Base-by-base conservation (phyloP, 2,329 filamentous ascomycete genomes). In the Emericellopsis cladophorae region DNA sequence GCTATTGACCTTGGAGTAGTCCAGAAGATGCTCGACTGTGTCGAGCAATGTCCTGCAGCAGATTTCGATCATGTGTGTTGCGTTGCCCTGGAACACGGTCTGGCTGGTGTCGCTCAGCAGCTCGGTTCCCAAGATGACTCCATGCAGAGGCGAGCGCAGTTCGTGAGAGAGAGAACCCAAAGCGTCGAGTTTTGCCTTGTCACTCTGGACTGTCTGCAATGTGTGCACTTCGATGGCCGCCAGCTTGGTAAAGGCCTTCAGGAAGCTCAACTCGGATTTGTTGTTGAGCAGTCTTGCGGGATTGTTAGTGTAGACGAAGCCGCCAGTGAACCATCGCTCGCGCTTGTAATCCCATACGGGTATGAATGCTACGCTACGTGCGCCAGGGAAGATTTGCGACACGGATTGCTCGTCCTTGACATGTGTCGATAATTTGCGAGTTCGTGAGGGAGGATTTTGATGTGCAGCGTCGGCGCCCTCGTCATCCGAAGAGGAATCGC, bases 151-250 rank as follows among this genome's bases (percentile, higher is more conserved):
- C 2, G 70, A 76, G 5, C 76, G 64, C 12, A 81, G 55, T 50
- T 81, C 76, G 48, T 81, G 76, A 4, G 70, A 76, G 6, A 81
- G 67, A 1, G 70, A 77, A 1, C 72, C 70, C 7, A 81, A 65
- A 31, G 77, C 70, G 42, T 78, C 73, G 2, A 68, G 67, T 50
- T 77, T 77, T 26, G 71, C 67, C 40, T 60, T 66, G 29, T 67
- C 62, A 0, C 61, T 58, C 9, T 54, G 50, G 10, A 54, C 42
- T 0, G 57, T 49, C 10, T 63, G 54, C 5, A 74, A 45, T 2
- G 69, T 61, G 0, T 68, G 64, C 1, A 79, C 58, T 40, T 80
- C 74, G 0, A 70, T 65, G 62, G 76, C 76, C 14, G 74, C 69
- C 1, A 68, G 66, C 40, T 70, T 67, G 0, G 66, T 66, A 45